Evolutionary conservation across 768 basidiomycete species (phyloP).

Genomic region (Roridomyces roridus): DNA sequence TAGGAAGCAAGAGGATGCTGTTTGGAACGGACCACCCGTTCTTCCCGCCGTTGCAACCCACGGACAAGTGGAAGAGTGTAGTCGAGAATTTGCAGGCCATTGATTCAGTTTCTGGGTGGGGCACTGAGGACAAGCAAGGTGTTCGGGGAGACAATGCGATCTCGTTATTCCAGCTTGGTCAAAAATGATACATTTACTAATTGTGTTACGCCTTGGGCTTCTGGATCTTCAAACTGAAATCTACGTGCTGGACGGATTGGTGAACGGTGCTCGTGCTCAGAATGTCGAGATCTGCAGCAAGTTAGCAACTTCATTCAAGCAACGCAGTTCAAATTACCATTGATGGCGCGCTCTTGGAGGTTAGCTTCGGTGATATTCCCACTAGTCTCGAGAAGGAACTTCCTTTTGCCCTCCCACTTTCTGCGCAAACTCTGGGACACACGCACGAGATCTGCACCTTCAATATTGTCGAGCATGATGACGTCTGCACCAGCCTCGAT

Average conservation of each 20-base stretch:
- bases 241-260: conserved; percentile 92
- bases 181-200: conserved; percentile 7
- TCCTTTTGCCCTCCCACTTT: conserved; percentile 80
- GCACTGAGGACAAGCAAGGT: conserved; percentile 59
- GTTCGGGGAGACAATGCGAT: conserved; percentile 80
- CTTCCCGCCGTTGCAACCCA: conserved; percentile 78
- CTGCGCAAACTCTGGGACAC: conserved; percentile 76
- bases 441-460: conserved; percentile 70
- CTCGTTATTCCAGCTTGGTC: conserved; percentile 57
- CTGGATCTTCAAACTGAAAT: conserved; percentile 97
- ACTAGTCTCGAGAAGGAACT: conserved; percentile 92
- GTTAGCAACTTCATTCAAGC: neutral
- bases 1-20: conserved; percentile 67
- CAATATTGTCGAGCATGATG: conserved; percentile 95
- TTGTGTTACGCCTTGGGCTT: conserved; percentile 46
- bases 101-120: conserved; percentile 66
- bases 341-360: conserved; percentile 77
- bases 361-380: conserved; percentile 94
- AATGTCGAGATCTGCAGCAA: conserved; percentile 84
- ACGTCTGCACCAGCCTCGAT: conserved; percentile 95
- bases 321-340: conserved; percentile 54
- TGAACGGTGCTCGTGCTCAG: conserved; percentile 90
- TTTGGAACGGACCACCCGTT: conserved; percentile 93
- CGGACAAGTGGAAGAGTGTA: conserved; percentile 83
- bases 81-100: conserved; percentile 87